Evolutionary conservation across 805 yeast genomes (phyloP).

Genomic region (Wickerhamomyces rabaulensis): DNA sequence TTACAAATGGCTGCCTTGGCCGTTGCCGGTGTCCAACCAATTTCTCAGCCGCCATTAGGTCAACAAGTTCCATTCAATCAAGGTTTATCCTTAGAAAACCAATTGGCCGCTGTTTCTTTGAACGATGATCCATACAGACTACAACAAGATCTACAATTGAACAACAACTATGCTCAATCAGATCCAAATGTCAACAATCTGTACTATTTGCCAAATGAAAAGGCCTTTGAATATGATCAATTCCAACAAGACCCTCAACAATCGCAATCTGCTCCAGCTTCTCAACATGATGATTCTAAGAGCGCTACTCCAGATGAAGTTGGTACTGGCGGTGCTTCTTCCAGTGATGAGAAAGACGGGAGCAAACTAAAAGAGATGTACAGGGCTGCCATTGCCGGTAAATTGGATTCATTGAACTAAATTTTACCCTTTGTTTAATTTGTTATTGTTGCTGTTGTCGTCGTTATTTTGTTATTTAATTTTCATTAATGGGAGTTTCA

Average conservation of each 20-base stretch:
- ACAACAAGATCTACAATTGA: conserved; percentile 1
- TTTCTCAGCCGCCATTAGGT: not conserved
- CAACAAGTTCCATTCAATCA: not conserved
- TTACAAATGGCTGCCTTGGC: conserved; percentile 15
- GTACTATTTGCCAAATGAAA: conserved; percentile 17
- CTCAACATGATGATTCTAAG: not conserved
- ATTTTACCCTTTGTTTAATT: not conserved
- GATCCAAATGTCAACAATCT: conserved; percentile 3
- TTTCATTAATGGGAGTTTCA: not conserved
- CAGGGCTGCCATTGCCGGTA: conserved; percentile 23
- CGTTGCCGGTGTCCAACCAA: conserved; percentile 11
- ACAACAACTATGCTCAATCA: not conserved
- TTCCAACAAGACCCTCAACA: conserved; percentile 10
- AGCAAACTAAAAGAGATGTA: conserved; percentile 23
- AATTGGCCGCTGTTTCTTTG: not conserved
- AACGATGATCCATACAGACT: conserved; percentile 3
- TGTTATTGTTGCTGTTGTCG: not conserved
- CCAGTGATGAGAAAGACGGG: conserved; percentile 8
- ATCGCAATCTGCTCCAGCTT: not conserved
- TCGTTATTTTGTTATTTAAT: not conserved
- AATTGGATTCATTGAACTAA: conserved; percentile 19
- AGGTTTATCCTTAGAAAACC: not conserved
- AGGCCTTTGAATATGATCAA: conserved; percentile 9
- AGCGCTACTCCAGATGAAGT: conserved; percentile 1
- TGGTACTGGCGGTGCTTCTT: conserved; percentile 2